Evolutionary conservation across 2,329 filamentous ascomycete genomes (phyloP).

Genomic region (Mariannaea elegans): DNA sequence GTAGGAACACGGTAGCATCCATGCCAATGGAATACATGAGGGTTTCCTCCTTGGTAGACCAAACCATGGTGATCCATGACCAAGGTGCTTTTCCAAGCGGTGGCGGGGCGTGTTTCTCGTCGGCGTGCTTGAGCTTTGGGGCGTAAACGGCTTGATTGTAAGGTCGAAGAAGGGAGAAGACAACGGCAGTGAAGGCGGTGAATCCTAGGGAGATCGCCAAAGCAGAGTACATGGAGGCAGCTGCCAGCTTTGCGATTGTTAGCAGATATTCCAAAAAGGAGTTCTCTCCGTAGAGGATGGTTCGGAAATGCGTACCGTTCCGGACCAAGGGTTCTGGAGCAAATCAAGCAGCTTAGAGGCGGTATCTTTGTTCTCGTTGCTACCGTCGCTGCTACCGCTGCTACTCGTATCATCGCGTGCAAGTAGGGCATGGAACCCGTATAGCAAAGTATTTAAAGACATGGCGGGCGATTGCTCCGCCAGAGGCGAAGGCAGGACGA

Average conservation of each 20-base stretch:
- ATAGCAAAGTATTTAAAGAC: slow-evolving; percentile 22
- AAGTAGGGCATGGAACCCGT: slow-evolving; percentile 16
- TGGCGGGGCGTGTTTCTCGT: slow-evolving; percentile 88
- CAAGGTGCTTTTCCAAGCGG: slow-evolving; percentile 87
- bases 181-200: slow-evolving; percentile 75
- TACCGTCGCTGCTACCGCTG: neutral
- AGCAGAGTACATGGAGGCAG: slow-evolving; percentile 75
- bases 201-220: slow-evolving; percentile 82
- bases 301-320: slow-evolving; percentile 49
- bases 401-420: slow-evolving; percentile 16
- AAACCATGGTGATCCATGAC: slow-evolving; percentile 83
- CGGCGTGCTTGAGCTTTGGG: slow-evolving; percentile 90
- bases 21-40: slow-evolving; percentile 86
- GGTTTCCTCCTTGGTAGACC: slow-evolving; percentile 79
- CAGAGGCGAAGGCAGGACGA: slow-evolving; percentile 32
- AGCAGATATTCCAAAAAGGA: slow-evolving; percentile 8
- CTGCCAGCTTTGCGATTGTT: slow-evolving; percentile 38
- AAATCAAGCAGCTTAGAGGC: slow-evolving; percentile 58
- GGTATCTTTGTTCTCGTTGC: slow-evolving; percentile 35
- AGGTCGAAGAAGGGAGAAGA: slow-evolving; percentile 90
- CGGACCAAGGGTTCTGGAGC: slow-evolving; percentile 60
- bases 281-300: neutral
- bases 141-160: slow-evolving; percentile 94
- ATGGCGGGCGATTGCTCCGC: slow-evolving; percentile 38
- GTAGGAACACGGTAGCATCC: slow-evolving; percentile 90